Base-by-base conservation (phyloP, 202 grass and related monocot genomes). In the Hordeum pubiflorum region DNA sequence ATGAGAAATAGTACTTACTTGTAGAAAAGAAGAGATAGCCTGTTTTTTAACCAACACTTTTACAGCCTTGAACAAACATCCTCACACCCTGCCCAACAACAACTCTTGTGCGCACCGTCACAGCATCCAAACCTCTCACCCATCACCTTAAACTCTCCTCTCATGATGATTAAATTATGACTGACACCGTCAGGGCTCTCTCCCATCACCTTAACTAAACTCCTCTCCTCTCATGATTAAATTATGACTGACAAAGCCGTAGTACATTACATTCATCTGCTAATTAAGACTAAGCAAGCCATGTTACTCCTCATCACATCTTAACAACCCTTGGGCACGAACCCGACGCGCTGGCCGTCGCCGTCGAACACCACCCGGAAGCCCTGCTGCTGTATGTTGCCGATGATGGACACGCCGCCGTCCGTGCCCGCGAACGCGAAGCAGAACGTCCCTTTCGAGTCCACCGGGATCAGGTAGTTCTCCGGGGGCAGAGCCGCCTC, bases 401-500 rank as follows among this genome's bases (percentile, higher is more conserved):
- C 91, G 79, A 97, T 92, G 87, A 97, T 94, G 44, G 89, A 92
- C 3, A 97, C 89, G 6, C 88, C 94, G 43, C 86, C 91, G 80
- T 93, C 94, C 11, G 94, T 94, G 9, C 81, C 90, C 0, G 91
- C 92, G 78, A 97, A 97, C 5, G 94, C 92, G 87, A 97, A 94
- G 86, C 92, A 97, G 85, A 97, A 91, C 3, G 94, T 97, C 20
- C 94, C 92, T 83, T 36, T 87, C 14, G 88, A 82, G 83, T 97
- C 91, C 20, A 97, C 94, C 32, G 91, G 94, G 82, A 97, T 92
- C 21, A 97, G 89, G 88, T 94, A 97, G 87, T 97, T 97, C 89
- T 91, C 94, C 3, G 94, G 88, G 0, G 89, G 94, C 6, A 97
- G 87, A 0, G 88, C 58, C 1, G 91, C 92, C 79, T 75, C 40